phyloP scores from a whole-genome alignment of 2,329 filamentous ascomycete genomes.

The Penicillium thymicola region DNA sequence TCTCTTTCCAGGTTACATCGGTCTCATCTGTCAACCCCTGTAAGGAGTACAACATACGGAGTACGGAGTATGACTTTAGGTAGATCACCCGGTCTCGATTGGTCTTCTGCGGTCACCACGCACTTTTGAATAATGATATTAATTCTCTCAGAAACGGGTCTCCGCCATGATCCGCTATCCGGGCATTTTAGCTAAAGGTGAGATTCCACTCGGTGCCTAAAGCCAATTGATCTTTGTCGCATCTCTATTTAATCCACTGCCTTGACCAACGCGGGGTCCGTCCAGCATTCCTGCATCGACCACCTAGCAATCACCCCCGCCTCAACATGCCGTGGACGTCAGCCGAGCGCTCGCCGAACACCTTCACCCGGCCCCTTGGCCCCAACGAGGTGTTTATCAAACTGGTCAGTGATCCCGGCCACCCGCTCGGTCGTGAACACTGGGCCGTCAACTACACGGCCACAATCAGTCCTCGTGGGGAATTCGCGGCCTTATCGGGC shows the following conservation, averaged over 20 bases:
- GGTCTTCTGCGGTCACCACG: background rate
- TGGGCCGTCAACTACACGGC: constrained; percentile 30
- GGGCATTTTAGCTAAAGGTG: background rate
- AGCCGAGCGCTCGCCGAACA: background rate
- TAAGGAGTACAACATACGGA: no score
- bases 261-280: background rate
- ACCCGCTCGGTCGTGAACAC: constrained; percentile 29
- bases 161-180: background rate
- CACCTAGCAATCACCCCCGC: background rate
- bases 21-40: no score
- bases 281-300: background rate
- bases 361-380: constrained; percentile 12
- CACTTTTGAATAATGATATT: background rate
- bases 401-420: constrained; percentile 27
- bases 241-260: background rate
- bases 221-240: background rate
- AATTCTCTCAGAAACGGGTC: background rate
- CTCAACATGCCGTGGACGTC: constrained; percentile 1
- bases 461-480: constrained; percentile 12
- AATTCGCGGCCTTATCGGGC: background rate
- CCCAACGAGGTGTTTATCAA: constrained; percentile 31
- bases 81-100: background rate
- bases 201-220: background rate
- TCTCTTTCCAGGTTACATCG: background rate
- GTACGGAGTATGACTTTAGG: no score